Base-by-base conservation (phyloP, 768 basidiomycete genomes). In the Termitomyces sp. region DNA sequence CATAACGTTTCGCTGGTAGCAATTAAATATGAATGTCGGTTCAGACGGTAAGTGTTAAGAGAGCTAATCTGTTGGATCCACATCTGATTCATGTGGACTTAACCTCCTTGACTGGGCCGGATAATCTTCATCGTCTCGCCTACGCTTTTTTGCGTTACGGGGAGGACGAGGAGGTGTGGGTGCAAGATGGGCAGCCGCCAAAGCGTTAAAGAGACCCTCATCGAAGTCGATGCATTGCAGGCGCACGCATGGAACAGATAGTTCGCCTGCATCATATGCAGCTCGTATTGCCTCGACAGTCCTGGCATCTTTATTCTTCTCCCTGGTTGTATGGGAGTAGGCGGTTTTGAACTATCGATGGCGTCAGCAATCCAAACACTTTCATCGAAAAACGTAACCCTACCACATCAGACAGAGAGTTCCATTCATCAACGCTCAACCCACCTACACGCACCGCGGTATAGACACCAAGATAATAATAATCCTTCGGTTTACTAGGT, bases 381-480 rank as follows among this genome's bases (percentile, higher is more conserved):
- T 23, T 49, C 38, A 23, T 29, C 18, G 15, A 20, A 38, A 47
- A n/a, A 18, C 9, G 12, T 20, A 22, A 48, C 44, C 73, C 59
- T 57, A 82, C 81, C 50, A 71, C 63, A 1, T 63, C 59, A 5
- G 75, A 61, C 15, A 84, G 69, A 7, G 67, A 64, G 9, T 61
- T 48, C 81, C 81, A 84, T 63, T 84, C 82, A 0, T 70, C 70
- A n/a, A 66, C 56, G 12, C 68, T 69, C 22, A 83, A 66, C 25
- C 73, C 66, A 10, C 73, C 63, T 23, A 73, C 73, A n/a, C 78
- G 73, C 15, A 58, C 51, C n/a, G 73, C 76, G 35, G 66, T 66
- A 54, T 83, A 82, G 49, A 67, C 60, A 7, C 82, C 81, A 35
- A 79, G 69, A 56, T 82, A 82, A 16, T 64, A 63, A 63, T 78